A percentile compares a stretch with the other conserved stretches of the same genome.
Conservation (phyloP, 768 basidiomycete species). For the Pholiota conissans region DNA sequence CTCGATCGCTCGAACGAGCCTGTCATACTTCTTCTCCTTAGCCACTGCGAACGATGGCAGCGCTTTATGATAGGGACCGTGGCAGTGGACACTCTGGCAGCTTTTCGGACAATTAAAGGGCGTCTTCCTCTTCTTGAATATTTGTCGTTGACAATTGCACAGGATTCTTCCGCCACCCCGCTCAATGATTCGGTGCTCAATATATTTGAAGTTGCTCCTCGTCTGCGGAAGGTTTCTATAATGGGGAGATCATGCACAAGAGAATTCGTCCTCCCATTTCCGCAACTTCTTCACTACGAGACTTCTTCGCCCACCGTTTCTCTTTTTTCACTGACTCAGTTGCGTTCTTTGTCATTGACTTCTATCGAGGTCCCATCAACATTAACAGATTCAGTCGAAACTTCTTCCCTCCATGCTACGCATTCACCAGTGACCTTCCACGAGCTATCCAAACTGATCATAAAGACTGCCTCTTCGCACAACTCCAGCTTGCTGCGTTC, state of each 20-base stretch:
- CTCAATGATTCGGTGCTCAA: not conserved
- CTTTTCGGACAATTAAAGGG: not conserved
- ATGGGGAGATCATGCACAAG: not conserved
- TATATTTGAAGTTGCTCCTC: not conserved
- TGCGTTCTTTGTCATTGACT: not conserved
- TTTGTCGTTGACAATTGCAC: not conserved
- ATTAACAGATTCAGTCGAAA: not conserved
- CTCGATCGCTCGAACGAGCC: not conserved
- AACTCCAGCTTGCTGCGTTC: not conserved
- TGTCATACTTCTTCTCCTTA: not conserved
- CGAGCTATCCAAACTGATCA: not conserved
- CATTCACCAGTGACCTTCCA: not conserved
- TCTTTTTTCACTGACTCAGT: not conserved
- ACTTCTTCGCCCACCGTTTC: not conserved
- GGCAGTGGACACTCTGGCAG: not conserved
- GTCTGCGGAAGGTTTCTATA: not conserved
- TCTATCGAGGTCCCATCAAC: no score
- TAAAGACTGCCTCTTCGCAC: not conserved
- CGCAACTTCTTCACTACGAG: not conserved
- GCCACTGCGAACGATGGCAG: not conserved
- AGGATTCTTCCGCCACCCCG: not conserved
- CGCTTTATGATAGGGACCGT: not conserved
- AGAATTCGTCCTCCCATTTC: not conserved
- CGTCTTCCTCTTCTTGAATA: not conserved
- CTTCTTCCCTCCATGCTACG: not conserved